These are phyloP conservation scores for Russula foetens DNA, from an alignment of 768 basidiomycete genomes.

Conservation along the genomic window DNA sequence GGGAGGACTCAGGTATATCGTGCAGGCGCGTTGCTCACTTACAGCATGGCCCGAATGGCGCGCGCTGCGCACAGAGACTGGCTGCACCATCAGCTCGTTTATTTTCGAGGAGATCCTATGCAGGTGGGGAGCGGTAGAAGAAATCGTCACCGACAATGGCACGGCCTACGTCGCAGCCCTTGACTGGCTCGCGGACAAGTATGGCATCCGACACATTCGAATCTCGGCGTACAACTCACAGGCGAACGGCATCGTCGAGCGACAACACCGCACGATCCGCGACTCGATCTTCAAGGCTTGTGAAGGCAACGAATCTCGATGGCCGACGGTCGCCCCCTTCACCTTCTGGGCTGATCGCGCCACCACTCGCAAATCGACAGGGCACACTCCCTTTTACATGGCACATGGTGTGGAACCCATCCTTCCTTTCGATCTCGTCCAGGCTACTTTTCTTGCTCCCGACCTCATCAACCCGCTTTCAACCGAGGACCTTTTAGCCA, in stretches of 20 bases:
- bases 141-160: no score
- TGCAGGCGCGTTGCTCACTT: background rate
- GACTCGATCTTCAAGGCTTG: slow-evolving; percentile 24
- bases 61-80: background rate
- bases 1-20: background rate
- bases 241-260: slow-evolving; percentile 32
- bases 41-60: background rate
- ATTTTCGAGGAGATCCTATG: no score
- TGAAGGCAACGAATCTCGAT: slow-evolving; percentile 27
- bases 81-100: no score
- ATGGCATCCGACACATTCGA: slow-evolving; percentile 23
- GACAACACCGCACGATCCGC: slow-evolving; percentile 21
- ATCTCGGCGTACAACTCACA: slow-evolving; percentile 31
- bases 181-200: no score
- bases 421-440: slow-evolving; percentile 29
- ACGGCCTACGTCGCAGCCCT: no score
- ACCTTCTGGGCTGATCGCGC: slow-evolving; percentile 34
- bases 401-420: slow-evolving; percentile 25
- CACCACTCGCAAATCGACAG: slow-evolving; percentile 24
- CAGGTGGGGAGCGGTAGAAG: no score
- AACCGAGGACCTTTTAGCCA: slow-evolving; percentile 22
- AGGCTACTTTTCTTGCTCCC: no score
- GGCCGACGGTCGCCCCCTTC: slow-evolving; percentile 24
- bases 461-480: no score
- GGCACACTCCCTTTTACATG: slow-evolving; percentile 2